Percentiles rank a stretch among this genome's conserved stretches.
Evolutionary conservation across 176 grass and related monocot genomes (phyloP).

Genomic region (Cymbopogon citratus): DNA sequence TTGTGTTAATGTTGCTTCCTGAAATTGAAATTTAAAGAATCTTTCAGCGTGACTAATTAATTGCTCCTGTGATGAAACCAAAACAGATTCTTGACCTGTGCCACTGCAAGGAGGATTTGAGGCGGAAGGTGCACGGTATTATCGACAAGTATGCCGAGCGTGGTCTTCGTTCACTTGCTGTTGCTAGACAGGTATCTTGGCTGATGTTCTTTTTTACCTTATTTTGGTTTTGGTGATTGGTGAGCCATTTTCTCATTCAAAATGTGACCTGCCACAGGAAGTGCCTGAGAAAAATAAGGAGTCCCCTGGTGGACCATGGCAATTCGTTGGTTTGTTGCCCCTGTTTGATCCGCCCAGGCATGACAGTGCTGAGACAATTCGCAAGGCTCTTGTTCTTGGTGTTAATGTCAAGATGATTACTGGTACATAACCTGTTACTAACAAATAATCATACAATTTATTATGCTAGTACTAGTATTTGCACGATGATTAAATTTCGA

Average conservation of each 20-base stretch:
- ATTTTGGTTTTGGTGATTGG: not conserved
- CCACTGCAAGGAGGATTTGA: conserved; percentile 88
- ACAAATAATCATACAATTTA: not conserved
- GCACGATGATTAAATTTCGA: not conserved
- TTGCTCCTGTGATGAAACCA: not conserved
- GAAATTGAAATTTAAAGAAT: not conserved
- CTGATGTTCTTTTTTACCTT: not conserved
- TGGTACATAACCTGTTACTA: conserved; percentile 34
- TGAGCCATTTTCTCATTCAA: conserved; percentile 17
- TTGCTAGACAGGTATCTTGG: conserved; percentile 74
- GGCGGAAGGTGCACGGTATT: conserved; percentile 56
- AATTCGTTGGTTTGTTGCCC: conserved; percentile 89
- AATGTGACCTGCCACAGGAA: conserved; percentile 50
- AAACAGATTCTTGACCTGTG: conserved; percentile 78
- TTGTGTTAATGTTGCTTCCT: not conserved
- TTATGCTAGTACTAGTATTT: not conserved
- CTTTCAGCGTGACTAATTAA: conserved; percentile 17
- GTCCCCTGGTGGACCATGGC: conserved; percentile 71
- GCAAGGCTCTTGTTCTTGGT: conserved; percentile 90
- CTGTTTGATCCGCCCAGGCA: conserved; percentile 96
- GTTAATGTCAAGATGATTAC: conserved; percentile 99
- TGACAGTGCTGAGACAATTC: conserved; percentile 98
- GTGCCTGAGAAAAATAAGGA: conserved; percentile 90
- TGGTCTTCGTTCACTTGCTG: conserved; percentile 89
- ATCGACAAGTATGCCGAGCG: conserved; percentile 97